phyloP scores from a whole-genome alignment of 352 stramenopile species.

The Phytophthora aleatoria region DNA sequence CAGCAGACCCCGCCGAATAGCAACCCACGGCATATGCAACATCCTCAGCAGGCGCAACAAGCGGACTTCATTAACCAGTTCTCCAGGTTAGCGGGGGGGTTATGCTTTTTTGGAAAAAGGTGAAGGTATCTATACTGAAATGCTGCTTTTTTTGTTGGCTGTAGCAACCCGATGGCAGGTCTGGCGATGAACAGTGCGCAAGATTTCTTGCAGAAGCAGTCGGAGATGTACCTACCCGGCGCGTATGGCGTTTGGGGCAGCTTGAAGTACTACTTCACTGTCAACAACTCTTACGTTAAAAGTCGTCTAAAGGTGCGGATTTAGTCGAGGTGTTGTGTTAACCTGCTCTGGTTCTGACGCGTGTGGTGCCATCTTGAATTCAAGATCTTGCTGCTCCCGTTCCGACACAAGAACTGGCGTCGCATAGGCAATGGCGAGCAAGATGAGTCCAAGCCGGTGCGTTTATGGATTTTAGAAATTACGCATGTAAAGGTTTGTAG shows the following conservation, averaged over 20 bases:
- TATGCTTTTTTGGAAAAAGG: neutral
- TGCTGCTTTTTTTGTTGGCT: conserved; percentile 10
- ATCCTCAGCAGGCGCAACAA: conserved; percentile 36
- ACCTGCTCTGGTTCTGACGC: neutral
- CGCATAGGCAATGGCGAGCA: conserved; percentile 67
- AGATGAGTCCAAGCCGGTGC: conserved; percentile 67
- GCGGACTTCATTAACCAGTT: conserved; percentile 83
- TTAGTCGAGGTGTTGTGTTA: neutral
- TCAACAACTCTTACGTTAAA: conserved; percentile 91
- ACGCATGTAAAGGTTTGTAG: neutral
- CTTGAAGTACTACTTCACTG: conserved; percentile 91
- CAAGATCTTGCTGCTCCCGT: conserved; percentile 86
- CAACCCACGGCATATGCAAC: conserved; percentile 33
- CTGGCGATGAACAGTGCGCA: conserved; percentile 86
- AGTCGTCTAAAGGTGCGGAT: conserved; percentile 77
- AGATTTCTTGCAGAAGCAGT: conserved; percentile 85
- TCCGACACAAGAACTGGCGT: conserved; percentile 88
- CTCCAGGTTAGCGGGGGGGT: conserved; percentile 39
- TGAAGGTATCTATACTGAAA: conserved; percentile 5
- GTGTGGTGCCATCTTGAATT: neutral
- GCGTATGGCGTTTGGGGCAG: conserved; percentile 81
- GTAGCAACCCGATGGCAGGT: conserved; percentile 85
- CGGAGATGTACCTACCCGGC: conserved; percentile 77
- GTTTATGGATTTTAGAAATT: conserved; percentile 2
- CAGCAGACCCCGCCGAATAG: conserved; percentile 31